phyloP scores from a whole-genome alignment of 148 eudicot species.

The Arctostaphylos glauca region DNA sequence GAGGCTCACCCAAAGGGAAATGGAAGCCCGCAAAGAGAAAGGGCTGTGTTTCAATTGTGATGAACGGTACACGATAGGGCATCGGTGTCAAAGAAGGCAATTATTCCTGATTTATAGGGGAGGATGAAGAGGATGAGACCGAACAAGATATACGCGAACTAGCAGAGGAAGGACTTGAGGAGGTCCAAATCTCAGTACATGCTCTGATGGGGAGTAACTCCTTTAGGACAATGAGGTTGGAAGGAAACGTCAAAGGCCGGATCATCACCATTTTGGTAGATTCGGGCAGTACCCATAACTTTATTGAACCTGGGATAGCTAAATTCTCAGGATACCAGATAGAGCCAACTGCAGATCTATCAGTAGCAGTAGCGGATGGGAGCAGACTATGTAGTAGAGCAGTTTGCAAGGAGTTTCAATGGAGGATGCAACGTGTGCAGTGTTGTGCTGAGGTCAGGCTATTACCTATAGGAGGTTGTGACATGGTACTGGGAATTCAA shows the following conservation, averaged over 20 bases:
- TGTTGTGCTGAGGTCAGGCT: too few relatives aligned
- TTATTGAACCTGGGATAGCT: not conserved
- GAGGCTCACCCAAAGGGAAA: too few relatives aligned
- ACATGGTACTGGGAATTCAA: too few relatives aligned
- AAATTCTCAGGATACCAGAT: not conserved
- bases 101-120: not conserved
- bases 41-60: not conserved
- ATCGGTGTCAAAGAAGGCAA: not conserved
- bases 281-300: not conserved
- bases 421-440: too few relatives aligned
- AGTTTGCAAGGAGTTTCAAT: not conserved
- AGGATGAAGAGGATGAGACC: not conserved
- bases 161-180: too few relatives aligned
- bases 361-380: not conserved
- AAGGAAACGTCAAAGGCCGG: not conserved
- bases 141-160: not conserved
- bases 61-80: not conserved
- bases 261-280: not conserved
- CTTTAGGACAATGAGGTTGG: too few relatives aligned
- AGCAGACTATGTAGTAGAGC: not conserved
- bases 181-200: too few relatives aligned
- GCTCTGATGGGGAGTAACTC: too few relatives aligned
- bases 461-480: too few relatives aligned
- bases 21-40: too few relatives aligned
- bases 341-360: too few relatives aligned